Evolutionary conservation across 805 yeast genomes (phyloP).

Genomic region (Suhomyces faveliae): DNA sequence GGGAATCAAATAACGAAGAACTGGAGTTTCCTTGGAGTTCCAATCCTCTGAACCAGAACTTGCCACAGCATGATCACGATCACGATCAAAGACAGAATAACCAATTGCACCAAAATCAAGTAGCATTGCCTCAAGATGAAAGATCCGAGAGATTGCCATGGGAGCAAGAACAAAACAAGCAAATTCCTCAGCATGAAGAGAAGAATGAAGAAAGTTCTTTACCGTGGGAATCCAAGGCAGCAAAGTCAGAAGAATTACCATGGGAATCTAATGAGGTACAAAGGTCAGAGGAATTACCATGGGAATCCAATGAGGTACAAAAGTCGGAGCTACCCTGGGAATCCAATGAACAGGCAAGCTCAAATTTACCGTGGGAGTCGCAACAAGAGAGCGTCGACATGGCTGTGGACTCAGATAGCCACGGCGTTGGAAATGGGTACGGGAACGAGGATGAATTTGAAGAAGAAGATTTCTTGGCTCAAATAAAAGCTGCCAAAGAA

Average conservation of each 20-base stretch:
- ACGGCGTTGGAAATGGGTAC: background rate
- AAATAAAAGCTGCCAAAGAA: background rate
- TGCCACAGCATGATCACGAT: background rate
- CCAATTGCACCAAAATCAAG: background rate
- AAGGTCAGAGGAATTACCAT: slow-evolving; percentile 3
- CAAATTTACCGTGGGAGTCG: background rate
- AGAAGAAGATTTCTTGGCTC: background rate
- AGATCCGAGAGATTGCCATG: background rate
- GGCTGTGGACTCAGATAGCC: background rate
- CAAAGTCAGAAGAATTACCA: slow-evolving; percentile 3
- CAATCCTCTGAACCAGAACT: background rate
- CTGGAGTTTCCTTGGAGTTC: slow-evolving; percentile 8
- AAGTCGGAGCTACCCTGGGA: slow-evolving; percentile 7
- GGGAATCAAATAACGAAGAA: slow-evolving; percentile 11
- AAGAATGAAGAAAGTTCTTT: no score
- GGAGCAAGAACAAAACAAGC: background rate
- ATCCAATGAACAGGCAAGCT: slow-evolving; percentile 1
- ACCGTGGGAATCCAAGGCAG: slow-evolving; percentile 5
- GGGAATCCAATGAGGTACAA: slow-evolving; percentile 2
- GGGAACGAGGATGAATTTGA: background rate
- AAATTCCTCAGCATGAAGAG: no score
- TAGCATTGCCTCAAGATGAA: background rate
- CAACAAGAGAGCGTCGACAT: no score
- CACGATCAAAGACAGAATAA: background rate
- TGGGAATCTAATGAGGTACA: background rate